A percentile compares a stretch with the other conserved stretches of the same genome.
Evolutionary conservation across 352 stramenopile genomes (phyloP).

Genomic region (Lagenidium giganteum): DNA sequence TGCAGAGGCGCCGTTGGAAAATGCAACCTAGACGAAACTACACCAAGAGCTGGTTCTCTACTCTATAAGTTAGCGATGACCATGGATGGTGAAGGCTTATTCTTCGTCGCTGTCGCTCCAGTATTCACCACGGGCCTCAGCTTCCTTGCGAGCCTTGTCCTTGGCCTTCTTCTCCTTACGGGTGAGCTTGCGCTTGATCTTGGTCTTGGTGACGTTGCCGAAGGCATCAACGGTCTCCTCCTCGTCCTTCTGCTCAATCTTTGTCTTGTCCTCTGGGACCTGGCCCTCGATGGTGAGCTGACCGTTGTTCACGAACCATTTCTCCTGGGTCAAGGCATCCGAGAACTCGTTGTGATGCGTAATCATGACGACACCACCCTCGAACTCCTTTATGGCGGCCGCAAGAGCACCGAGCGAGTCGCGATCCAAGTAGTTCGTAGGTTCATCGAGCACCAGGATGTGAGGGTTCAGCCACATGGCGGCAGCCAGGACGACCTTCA

Average conservation of each 20-base stretch:
- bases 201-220: conserved; percentile 82
- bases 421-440: conserved; percentile 95
- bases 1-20: too few species aligned
- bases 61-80: too few species aligned
- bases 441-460: conserved; percentile 94
- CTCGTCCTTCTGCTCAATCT: conserved; percentile 89
- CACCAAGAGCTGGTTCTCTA: too few species aligned
- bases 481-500: conserved; percentile 97
- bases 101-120: conserved; percentile 77
- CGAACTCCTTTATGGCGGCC: conserved; percentile 95
- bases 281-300: conserved; percentile 84
- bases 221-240: conserved; percentile 80
- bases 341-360: conserved; percentile 98
- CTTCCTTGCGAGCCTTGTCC: conserved; percentile 84
- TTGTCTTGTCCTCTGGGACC: conserved; percentile 82
- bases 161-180: conserved; percentile 89
- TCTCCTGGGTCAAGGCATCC: conserved; percentile 90
- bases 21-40: too few species aligned
- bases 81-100: too few species aligned
- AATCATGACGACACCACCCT: conserved; percentile 97
- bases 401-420: conserved; percentile 96
- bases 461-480: conserved; percentile 96
- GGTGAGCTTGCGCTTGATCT: conserved; percentile 89
- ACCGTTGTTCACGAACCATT: conserved; percentile 92
- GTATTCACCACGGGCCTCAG: conserved; percentile 79